These are phyloP conservation scores for Mortierella sp. DNA, from an alignment of 371 early-diverging fungal genomes.

Conservation along the genomic window DNA sequence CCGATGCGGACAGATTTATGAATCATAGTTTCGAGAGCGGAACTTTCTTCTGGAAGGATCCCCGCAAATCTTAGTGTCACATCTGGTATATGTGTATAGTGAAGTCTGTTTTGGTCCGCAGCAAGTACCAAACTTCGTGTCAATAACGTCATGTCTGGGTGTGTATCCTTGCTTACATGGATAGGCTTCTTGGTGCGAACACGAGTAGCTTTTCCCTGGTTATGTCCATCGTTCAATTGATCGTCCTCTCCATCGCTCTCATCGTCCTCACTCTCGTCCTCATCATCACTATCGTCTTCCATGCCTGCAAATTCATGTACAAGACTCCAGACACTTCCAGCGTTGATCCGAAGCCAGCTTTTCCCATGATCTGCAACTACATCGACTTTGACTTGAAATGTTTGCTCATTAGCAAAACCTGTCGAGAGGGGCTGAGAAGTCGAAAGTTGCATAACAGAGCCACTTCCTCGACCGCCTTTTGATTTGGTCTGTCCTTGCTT, in stretches of 20 bases:
- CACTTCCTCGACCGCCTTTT: not conserved
- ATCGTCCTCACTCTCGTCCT: constrained; percentile 27
- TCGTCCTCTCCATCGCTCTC: constrained; percentile 8
- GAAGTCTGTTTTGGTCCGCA: constrained; percentile 50
- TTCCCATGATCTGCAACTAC: constrained; percentile 49
- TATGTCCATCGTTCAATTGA: not conserved
- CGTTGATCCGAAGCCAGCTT: constrained; percentile 56
- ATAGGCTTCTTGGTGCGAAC: constrained; percentile 18
- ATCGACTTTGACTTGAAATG: constrained; percentile 48
- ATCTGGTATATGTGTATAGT: constrained; percentile 36
- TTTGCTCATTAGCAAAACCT: constrained; percentile 12
- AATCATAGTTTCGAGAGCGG: constrained; percentile 36
- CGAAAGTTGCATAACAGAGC: constrained; percentile 20
- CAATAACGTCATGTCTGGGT: constrained; percentile 44
- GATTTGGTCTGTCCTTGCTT: not conserved
- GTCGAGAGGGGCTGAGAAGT: constrained; percentile 30
- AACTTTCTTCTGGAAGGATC: constrained; percentile 29
- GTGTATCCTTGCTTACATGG: constrained; percentile 49
- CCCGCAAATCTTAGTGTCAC: constrained; percentile 44
- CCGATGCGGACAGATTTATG: constrained; percentile 32
- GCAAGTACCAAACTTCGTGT: constrained; percentile 46
- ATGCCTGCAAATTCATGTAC: constrained; percentile 51
- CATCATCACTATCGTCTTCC: constrained; percentile 50
- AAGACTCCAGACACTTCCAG: constrained; percentile 47
- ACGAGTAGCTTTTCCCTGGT: not conserved